Base-by-base conservation (phyloP, 1,139 yeast species). In the Candida sanyaensis region DNA sequence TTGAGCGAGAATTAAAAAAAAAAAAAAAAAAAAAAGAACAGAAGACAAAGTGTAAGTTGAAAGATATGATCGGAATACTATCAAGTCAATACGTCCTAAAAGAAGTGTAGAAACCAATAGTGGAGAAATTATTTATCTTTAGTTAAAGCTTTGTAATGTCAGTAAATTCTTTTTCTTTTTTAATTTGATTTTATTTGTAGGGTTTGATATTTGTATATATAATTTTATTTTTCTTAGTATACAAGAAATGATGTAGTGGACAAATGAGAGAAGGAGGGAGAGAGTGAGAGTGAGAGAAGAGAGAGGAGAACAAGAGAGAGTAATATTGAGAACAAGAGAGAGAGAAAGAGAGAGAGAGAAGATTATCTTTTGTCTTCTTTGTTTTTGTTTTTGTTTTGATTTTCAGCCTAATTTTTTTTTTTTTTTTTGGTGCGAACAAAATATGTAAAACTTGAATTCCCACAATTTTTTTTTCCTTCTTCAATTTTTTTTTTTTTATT, bases 311-410 rank as follows among this genome's bases (percentile, higher is more conserved):
- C 21, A 27, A 30, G 28, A 21, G 34, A 41, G 40, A 12, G 40
- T 26, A 37, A 27, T n/a, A n/a, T 12, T 27, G 32, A 37, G 41
- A 28, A 37, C 41, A 28, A 28, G 41, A 40, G 30, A n/a, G 28
- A 21, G 24, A 32, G 37, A 11, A 27, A 24, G 24, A 29, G 24
- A 39, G 32, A 13, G 36, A 39, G 34, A 39, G 13, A 32, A 41
- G 24, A 32, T 29, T 23, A 33, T 38, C 32, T 38, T 28, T 31
- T 40, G 37, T 31, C 31, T 30, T 30, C 17, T 30, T 17, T 17
- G 21, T 29, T 36, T 45, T 33, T 29, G 31, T 30, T 26, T 42
- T 32, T 26, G 28, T 6, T 26, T 26, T 26, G 28, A 26, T 26
- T 26, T 26, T 26, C 28, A 26, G 28, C 28, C 28, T 26, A 26